These are phyloP conservation scores for Wickerhamomyces bovis DNA, from an alignment of 805 yeast genomes.

Conservation along the genomic window DNA sequence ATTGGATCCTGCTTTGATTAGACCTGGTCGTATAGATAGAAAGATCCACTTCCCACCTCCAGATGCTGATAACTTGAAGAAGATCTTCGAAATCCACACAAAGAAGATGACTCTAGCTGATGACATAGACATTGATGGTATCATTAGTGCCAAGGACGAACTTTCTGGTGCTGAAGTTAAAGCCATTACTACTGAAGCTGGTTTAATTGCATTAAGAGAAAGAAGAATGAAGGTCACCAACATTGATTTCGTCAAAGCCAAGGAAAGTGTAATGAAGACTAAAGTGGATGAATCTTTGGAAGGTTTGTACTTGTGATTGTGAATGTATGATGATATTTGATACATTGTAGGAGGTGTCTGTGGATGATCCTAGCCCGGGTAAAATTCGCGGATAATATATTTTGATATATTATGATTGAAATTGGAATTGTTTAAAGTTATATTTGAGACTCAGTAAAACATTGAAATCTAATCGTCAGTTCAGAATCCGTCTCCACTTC, in stretches of 20 bases:
- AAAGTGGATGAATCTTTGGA: conserved; percentile 95
- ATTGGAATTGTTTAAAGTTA: no score
- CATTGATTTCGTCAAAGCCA: conserved; percentile 87
- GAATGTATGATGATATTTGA: neutral
- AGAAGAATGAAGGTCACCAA: conserved; percentile 97
- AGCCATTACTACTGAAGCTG: conserved; percentile 97
- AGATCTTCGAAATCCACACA: conserved; percentile 88
- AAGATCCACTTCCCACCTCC: conserved; percentile 95
- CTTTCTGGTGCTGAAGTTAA: conserved; percentile 96
- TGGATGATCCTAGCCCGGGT: neutral
- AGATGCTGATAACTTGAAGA: conserved; percentile 86
- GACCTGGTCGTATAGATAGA: conserved; percentile 97
- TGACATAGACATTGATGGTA: conserved; percentile 84
- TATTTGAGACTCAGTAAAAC: neutral
- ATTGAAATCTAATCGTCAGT: no score
- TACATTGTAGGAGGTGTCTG: neutral
- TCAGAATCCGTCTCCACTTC: no score
- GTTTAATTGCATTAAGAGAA: conserved; percentile 89
- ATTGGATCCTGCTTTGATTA: conserved; percentile 89
- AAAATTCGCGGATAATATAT: neutral
- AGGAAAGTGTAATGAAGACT: conserved; percentile 92
- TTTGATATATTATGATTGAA: no score
- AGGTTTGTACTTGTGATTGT: conserved; percentile 56
- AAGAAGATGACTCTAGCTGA: conserved; percentile 85
- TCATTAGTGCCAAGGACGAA: conserved; percentile 88